Base-by-base conservation (phyloP, 2,329 filamentous ascomycete species). In the Trichophyton benhamiae region DNA sequence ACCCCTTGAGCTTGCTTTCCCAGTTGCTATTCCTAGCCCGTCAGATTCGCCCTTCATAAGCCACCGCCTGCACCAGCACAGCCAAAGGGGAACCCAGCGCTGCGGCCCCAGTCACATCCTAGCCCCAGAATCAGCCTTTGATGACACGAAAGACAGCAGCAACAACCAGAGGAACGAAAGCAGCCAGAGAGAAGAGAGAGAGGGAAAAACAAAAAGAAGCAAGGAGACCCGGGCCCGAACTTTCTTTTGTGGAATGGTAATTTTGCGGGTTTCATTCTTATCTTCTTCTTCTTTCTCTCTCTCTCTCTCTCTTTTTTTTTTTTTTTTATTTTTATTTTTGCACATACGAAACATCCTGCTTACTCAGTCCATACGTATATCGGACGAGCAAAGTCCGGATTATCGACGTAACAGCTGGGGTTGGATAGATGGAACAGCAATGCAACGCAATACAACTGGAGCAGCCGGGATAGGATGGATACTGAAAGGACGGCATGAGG, bases 221-320 rank as follows among this genome's bases (percentile, higher is more conserved):
- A 55, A 55, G 30, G 49, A 55, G 49, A n/a, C 13, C 49, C 49
- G 49, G 27, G n/a, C 15, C 22, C 49, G 49, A 55, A 55, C 49
- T 55, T 9, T 17, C 25, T 55, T 55, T 55, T 55, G 49, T 55
- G 49, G 49, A 17, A 55, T 55, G 49, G 41, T 55, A 55, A 55
- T 55, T 55, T 55, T 55, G 52, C 52, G 13, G 52, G 52, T 55
- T 55, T 55, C 52, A 55, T 55, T 55, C 8, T 27, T 25, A 53
- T 55, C 33, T 11, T 55, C 27, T 27, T 49, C n/a, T n/a, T 25
- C 22, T 25, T 25, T 2, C n/a, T 15, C 41, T 15, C 3, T 44
- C 41, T 44, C 11, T 36, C 2, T 15, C 8, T 44, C 6, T 15
- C 15, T n/a, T 4, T 44, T 11, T 13, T 15, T 44, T 36, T 44